A percentile compares a stretch with the other conserved stretches of the same genome.
phyloP scores from a whole-genome alignment of 2,329 filamentous ascomycete genomes.

The Zalaria sp. region DNA sequence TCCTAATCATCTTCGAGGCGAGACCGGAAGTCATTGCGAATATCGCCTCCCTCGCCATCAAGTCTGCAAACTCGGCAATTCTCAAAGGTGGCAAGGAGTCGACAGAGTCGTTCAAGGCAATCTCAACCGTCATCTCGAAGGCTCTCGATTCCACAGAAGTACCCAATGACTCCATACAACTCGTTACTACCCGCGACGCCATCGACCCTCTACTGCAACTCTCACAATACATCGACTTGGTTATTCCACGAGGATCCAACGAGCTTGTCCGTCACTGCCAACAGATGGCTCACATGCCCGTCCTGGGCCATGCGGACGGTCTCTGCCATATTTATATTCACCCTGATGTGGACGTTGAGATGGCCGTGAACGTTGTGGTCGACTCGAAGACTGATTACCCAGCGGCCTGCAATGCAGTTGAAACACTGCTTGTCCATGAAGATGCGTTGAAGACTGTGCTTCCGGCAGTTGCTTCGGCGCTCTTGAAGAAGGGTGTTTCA shows the following conservation, averaged over 20 bases:
- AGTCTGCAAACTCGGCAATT: constrained; percentile 93
- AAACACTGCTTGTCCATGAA: constrained; percentile 77
- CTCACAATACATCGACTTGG: constrained; percentile 81
- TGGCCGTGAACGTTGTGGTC: constrained; percentile 63
- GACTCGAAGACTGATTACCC: constrained; percentile 93
- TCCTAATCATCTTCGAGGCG: constrained; percentile 96
- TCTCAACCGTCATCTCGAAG: constrained; percentile 68
- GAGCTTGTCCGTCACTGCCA: constrained; percentile 86
- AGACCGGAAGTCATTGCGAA: constrained; percentile 97
- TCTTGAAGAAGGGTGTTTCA: constrained; percentile 63
- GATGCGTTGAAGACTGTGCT: constrained; percentile 52
- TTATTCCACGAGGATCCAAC: constrained; percentile 84
- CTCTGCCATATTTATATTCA: constrained; percentile 81
- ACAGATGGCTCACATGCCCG: constrained; percentile 79
- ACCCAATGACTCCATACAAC: constrained; percentile 76
- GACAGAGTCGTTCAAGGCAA: constrained; percentile 84
- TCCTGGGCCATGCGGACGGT: constrained; percentile 90
- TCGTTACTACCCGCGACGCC: constrained; percentile 84
- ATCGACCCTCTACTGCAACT: constrained; percentile 78
- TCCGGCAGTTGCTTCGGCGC: constrained; percentile 56
- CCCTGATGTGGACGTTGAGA: constrained; percentile 55
- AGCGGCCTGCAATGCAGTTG: constrained; percentile 88
- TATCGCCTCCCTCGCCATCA: constrained; percentile 88
- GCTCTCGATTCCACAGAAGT: constrained; percentile 62
- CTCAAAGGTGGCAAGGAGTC: constrained; percentile 96